Conservation (phyloP, 768 basidiomycete genomes). For the Clavulina sp. region DNA sequence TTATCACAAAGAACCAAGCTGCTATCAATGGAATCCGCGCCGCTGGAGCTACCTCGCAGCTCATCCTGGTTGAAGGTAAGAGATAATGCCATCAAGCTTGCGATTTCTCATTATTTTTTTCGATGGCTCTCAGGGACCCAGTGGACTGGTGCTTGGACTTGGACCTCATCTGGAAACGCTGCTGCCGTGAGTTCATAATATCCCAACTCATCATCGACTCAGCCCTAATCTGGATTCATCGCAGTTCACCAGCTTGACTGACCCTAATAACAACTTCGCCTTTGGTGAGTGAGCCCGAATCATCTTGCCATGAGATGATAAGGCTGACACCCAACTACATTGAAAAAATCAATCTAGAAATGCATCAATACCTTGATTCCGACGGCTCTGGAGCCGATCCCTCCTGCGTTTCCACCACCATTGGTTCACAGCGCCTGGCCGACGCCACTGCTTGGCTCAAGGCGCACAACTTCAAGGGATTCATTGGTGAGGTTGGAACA, state of each 20-base stretch:
- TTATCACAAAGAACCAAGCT: slow-evolving; percentile 33
- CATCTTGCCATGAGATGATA: too few relatives aligned
- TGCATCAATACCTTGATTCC: slow-evolving; percentile 55
- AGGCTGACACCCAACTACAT: background rate
- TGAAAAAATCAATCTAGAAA: slow-evolving; percentile 24
- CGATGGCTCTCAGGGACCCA: slow-evolving; percentile 13
- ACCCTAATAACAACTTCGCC: slow-evolving; percentile 44
- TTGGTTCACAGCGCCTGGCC: slow-evolving; percentile 39
- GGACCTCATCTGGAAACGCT: slow-evolving; percentile 40
- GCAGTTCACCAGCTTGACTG: slow-evolving; percentile 35
- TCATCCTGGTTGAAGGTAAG: slow-evolving; percentile 25
- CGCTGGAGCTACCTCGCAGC: slow-evolving; percentile 34
- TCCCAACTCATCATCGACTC: too few relatives aligned
- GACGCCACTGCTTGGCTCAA: slow-evolving; percentile 43
- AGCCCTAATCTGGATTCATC: too few relatives aligned
- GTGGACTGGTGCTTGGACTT: slow-evolving; percentile 46
- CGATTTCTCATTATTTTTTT: background rate
- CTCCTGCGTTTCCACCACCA: slow-evolving; percentile 39
- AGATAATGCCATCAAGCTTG: background rate
- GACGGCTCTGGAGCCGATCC: slow-evolving; percentile 35
- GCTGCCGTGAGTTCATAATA: too few relatives aligned
- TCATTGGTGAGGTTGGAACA: slow-evolving; percentile 46
- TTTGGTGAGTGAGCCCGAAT: too few relatives aligned
- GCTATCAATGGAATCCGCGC: slow-evolving; percentile 48
- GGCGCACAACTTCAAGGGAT: slow-evolving; percentile 40